phyloP scores from a whole-genome alignment of 768 basidiomycete species.

The Dictyophora rubrovolvata region DNA sequence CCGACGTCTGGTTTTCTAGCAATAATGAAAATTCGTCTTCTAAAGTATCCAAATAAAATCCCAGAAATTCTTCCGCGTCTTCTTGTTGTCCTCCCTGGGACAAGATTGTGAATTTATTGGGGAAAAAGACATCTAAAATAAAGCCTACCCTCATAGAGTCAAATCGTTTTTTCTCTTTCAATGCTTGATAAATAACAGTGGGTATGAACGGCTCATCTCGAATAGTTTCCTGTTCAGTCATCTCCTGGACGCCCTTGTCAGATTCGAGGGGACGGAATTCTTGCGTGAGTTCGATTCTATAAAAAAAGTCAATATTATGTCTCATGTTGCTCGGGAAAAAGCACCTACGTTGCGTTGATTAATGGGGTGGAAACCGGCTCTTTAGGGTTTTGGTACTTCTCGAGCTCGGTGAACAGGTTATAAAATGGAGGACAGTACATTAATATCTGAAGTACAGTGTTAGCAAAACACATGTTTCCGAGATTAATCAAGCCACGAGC shows the following conservation, averaged over 20 bases:
- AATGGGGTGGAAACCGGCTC: conserved; percentile 17
- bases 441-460: conserved; percentile 84
- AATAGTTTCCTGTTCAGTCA: conserved; percentile 37
- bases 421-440: conserved; percentile 86
- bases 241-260: conserved; percentile 19
- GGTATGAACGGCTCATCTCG: conserved; percentile 70
- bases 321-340: background rate
- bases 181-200: conserved; percentile 78
- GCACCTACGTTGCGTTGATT: conserved; percentile 33
- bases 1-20: conserved; percentile 39
- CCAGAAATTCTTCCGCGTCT: conserved; percentile 98
- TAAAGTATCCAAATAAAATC: conserved; percentile 89
- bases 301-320: background rate
- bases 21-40: conserved; percentile 82
- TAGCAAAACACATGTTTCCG: conserved; percentile 98
- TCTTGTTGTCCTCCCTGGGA: conserved; percentile 83
- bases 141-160: conserved; percentile 78
- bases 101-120: conserved; percentile 5
- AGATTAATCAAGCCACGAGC: conserved; percentile 85
- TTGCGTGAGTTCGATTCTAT: conserved; percentile 59
- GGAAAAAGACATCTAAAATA: conserved; percentile 6
- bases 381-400: conserved; percentile 28
- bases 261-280: conserved; percentile 45
- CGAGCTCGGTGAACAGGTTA: conserved; percentile 63
- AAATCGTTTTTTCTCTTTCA: conserved; percentile 89